Base-by-base conservation (phyloP, 1,284 basidiomycete species). In the Ustilago loliicola region DNA sequence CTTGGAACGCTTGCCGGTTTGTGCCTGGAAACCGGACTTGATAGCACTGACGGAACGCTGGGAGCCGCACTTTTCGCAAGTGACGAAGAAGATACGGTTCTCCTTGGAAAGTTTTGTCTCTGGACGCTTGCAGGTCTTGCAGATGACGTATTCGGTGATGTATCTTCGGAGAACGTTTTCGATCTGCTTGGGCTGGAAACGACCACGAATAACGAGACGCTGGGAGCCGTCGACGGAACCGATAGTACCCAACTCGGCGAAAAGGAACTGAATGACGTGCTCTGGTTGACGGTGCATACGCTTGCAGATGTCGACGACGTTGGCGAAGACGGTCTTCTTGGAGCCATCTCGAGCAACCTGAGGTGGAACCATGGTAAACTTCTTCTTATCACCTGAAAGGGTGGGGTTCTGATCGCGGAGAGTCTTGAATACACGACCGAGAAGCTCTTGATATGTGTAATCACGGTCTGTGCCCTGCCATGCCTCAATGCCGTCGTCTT, bases 201-300 rank as follows among this genome's bases (percentile, higher is more conserved):
- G 91, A 86, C 96, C 96, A 87, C 94, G 96, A 89, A 99, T 98
- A 81, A 99, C 93, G 66, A 99, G 89, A 63, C 96, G 92, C 45
- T 94, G 93, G 4, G 92, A 91, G 69, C 95, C 97, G 84, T 98
- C 97, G 57, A 98, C 93, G 57, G 93, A 94, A 69, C 96, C 96
- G 53, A 93, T 96, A 15, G 97, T 99, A 89, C 97, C 97, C 92
- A 99, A 92, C 89, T 99, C 96, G 61, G 97, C 92, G 87, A 98
- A 98, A 80, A 99, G 89, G 90, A 94, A 99, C 87, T 94, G 93
- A 80, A 98, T 98, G 82, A 98, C 95, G 86, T 99, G 97, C 88
- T 99, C 97, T n/a, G 96, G 95, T 88, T 95, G 93, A 87, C 96
- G 91, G 89, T 98, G 96, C 95, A 99, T 98, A 61, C 94, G 92